Evolutionary conservation across 441 rosid genomes (phyloP), one percentile per base, ranked within the genome.

Genomic region (Populus tomentosa): DNA sequence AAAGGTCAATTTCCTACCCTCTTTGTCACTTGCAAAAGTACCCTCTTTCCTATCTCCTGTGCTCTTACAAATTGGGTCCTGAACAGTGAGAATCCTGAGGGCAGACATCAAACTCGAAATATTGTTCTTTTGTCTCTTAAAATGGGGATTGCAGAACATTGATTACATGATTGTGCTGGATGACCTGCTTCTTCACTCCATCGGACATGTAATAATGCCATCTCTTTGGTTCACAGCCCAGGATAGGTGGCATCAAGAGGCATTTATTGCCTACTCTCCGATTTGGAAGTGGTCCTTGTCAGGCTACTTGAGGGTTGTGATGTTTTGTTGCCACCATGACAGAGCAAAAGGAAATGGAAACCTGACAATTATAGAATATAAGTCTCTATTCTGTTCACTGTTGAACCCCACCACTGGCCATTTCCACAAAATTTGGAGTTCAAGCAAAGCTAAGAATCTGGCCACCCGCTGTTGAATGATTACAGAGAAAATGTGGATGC

Each of bases 371-470:
- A n/a, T 23, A 63, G 3, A 26, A 23, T 28, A 28, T 28, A 23
- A 10, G 2, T 9, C 21, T 61, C 23, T 61, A 7, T 4, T 23
- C 4, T 63, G 14, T 42, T 42, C 50, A 8, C 50, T 24, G 28
- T 23, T 70, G 33, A 33, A 35, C 71, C 50, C 7, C 38, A 20
- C 32, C 61, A 42, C 73, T 42, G 1, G 59, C 73, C 20, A 11
- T 42, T 42, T 28, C 32, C 61, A 7, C 70, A 28, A 77, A n/a
- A 74, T 33, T 23, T 72, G 81, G 38, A 82, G 85, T 67, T 0
- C 10, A 67, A 5, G 10, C 24, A 11, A 11, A 42, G 50, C 50
- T 42, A 42, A 11, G 50, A 53, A 53, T 18, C n/a, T 18, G 61
- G 61, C 30, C 61, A 53, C 61, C 61, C 2, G n/a, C 61, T 53